Conservation (phyloP, 257 asterid species). For the Coffea eugenioides region DNA sequence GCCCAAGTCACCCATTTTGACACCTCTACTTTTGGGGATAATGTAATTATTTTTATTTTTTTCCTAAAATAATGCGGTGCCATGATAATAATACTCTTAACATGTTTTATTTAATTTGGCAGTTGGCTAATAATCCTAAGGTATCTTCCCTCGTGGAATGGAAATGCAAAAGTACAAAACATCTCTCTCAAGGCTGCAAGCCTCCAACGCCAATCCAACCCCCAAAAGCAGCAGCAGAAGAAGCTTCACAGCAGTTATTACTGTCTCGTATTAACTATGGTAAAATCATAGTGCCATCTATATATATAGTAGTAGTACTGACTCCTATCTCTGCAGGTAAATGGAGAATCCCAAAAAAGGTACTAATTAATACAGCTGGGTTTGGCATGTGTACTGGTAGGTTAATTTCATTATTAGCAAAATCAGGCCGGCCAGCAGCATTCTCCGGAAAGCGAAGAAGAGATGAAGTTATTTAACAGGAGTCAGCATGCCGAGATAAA, state of each 20-base stretch:
- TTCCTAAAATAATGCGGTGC: no score
- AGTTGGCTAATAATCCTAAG: constrained; percentile 30
- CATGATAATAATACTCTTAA: no score
- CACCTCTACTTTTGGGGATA: background rate
- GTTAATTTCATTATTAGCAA: no score
- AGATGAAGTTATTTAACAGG: no score
- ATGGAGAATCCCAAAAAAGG: background rate
- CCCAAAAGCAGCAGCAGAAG: background rate
- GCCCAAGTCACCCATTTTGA: no score
- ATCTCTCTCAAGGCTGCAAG: background rate
- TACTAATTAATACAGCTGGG: background rate
- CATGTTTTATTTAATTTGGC: constrained; percentile 14
- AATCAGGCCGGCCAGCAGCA: no score
- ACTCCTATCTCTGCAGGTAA: no score
- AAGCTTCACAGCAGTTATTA: no score
- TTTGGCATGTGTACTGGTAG: background rate
- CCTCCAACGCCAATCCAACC: background rate
- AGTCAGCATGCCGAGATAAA: background rate
- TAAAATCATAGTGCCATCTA: no score
- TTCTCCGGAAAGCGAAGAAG: no score
- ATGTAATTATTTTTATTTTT: background rate
- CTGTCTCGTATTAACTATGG: no score
- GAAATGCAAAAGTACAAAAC: background rate
- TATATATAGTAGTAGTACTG: no score
- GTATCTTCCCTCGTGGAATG: constrained; percentile 46